Percentiles rank a stretch among this genome's conserved stretches.
Conservation (phyloP, 306 rosid species). For the Hippophae rhamnoides region DNA sequence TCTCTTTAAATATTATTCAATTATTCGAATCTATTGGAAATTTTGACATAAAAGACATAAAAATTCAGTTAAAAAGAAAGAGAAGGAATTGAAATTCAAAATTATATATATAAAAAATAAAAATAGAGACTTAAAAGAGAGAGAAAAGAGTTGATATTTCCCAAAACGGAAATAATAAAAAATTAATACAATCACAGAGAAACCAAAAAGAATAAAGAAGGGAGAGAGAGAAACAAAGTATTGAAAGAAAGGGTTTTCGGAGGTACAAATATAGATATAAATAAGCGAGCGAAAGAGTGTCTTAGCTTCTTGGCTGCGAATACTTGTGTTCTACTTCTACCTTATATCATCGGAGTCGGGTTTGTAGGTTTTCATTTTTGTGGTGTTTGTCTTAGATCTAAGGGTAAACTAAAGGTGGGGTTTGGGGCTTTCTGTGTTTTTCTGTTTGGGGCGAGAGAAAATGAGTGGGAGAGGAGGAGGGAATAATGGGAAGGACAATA, state of each 20-base stretch:
- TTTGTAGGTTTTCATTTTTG: background rate
- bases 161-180: background rate
- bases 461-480: conserved; percentile 70
- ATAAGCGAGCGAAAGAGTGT: conserved; percentile 9
- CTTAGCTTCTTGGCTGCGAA: conserved; percentile 1
- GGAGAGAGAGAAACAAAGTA: background rate
- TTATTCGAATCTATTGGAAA: too few relatives aligned
- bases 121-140: background rate
- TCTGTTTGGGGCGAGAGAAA: conserved; percentile 15
- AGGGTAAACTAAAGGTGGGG: conserved; percentile 1
- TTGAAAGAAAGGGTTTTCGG: conserved; percentile 30
- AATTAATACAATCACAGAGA: background rate
- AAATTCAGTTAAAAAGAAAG: too few relatives aligned
- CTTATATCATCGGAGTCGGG: too few relatives aligned
- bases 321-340: background rate
- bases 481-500: conserved; percentile 34
- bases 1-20: too few relatives aligned
- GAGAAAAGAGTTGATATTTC: background rate
- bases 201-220: conserved; percentile 8
- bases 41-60: too few relatives aligned
- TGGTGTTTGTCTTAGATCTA: conserved; percentile 33
- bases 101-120: too few relatives aligned
- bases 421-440: too few relatives aligned
- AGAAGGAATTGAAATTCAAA: background rate
- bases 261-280: conserved; percentile 5